Percentiles rank a stretch among this genome's conserved stretches.
Conservation (phyloP, 2,329 filamentous ascomycete species). For the Ophiosphaerella herpotricha region DNA sequence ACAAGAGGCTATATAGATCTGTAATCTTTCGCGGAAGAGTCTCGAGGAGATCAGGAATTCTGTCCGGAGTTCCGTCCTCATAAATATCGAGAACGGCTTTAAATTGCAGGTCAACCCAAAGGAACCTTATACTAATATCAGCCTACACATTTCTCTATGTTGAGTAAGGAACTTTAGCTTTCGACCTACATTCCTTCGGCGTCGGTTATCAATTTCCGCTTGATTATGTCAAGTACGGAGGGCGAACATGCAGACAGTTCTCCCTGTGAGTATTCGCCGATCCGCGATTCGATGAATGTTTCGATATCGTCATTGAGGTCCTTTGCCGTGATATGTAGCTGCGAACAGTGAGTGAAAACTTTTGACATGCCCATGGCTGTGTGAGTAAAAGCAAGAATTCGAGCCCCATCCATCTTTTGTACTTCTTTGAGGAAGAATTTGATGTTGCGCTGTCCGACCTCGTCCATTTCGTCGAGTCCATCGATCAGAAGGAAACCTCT, state of each 20-base stretch:
- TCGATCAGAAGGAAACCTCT: conserved; percentile 21
- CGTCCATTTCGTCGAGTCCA: conserved; percentile 21
- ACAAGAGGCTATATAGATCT: conserved; percentile 16
- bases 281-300: conserved; percentile 13
- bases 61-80: conserved; percentile 16
- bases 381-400: conserved; percentile 20
- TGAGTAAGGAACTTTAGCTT: background rate
- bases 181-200: conserved; percentile 20
- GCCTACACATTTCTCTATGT: conserved; percentile 2
- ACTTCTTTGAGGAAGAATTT: conserved; percentile 22
- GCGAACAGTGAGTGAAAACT: conserved; percentile 8
- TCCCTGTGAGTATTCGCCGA: conserved; percentile 13
- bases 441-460: conserved; percentile 16
- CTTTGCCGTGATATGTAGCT: conserved; percentile 10
- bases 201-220: conserved; percentile 12
- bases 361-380: conserved; percentile 20
- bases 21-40: conserved; percentile 14
- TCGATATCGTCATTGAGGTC: conserved; percentile 17
- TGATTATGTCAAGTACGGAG: conserved; percentile 12
- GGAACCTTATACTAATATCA: conserved; percentile 18
- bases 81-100: conserved; percentile 15
- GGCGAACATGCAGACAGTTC: conserved; percentile 11
- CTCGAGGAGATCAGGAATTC: conserved; percentile 20
- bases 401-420: conserved; percentile 13
- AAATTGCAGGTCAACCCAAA: conserved; percentile 20